Percentiles rank a stretch among this genome's conserved stretches.
phyloP scores from a whole-genome alignment of 2,329 filamentous ascomycete genomes.

The Dactylellina sp. region DNA sequence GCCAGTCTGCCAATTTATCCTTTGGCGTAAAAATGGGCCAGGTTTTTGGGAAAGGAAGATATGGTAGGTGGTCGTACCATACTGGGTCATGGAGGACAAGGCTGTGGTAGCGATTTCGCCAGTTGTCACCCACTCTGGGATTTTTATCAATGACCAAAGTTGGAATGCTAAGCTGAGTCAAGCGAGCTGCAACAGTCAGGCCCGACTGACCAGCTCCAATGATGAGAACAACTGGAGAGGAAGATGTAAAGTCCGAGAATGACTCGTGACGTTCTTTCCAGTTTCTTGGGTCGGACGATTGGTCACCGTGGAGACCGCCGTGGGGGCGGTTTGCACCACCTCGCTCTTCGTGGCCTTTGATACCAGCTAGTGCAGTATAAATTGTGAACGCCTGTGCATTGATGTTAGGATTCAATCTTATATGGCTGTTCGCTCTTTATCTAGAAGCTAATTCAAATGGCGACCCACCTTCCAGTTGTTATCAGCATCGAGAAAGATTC shows the following conservation, averaged over 20 bases:
- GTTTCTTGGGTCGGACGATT: slow-evolving; percentile 41
- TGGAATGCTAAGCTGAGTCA: slow-evolving; percentile 71
- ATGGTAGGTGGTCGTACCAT: slow-evolving; percentile 73
- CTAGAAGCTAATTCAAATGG: too few species aligned
- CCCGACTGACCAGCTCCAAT: slow-evolving; percentile 74
- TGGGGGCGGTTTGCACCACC: slow-evolving; percentile 67
- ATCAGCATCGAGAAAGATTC: slow-evolving; percentile 66
- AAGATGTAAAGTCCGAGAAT: slow-evolving; percentile 20
- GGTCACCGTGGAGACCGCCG: slow-evolving; percentile 70
- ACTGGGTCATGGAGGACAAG: slow-evolving; percentile 77
- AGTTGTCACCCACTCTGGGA: slow-evolving; percentile 72
- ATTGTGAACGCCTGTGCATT: slow-evolving; percentile 74
- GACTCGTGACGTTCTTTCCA: slow-evolving; percentile 47
- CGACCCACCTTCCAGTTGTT: slow-evolving; percentile 58
- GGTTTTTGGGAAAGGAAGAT: slow-evolving; percentile 72
- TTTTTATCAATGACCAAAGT: slow-evolving; percentile 72
- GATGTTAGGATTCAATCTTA: slow-evolving; percentile 55
- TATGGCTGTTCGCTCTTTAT: too few species aligned
- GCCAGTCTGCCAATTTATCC: slow-evolving; percentile 77
- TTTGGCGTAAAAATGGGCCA: slow-evolving; percentile 80
- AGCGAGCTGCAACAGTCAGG: slow-evolving; percentile 70
- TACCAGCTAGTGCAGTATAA: slow-evolving; percentile 70
- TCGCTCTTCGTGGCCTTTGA: slow-evolving; percentile 70
- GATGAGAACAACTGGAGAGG: slow-evolving; percentile 70
- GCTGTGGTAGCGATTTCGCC: slow-evolving; percentile 73